Evolutionary conservation across 306 rosid species (phyloP).

Genomic region (Ammopiptanthus mongolicus): DNA sequence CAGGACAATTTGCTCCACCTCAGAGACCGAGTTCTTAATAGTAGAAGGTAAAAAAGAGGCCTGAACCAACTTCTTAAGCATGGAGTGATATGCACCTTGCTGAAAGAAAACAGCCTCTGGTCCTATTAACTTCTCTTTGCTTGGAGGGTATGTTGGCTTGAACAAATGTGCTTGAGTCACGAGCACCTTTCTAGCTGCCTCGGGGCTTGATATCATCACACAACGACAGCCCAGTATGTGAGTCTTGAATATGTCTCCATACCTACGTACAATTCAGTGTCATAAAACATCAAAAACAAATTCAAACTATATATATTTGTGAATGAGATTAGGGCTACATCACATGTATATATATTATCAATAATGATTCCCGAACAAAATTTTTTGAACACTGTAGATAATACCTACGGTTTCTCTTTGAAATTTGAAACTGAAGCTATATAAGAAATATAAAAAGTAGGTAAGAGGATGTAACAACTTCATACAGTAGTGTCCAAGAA

Average conservation of each 20-base stretch:
- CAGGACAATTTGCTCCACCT: conserved; percentile 56
- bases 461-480: no score
- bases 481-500: no score
- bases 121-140: conserved; percentile 86
- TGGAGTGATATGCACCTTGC: conserved; percentile 73
- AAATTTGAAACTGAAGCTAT: no score
- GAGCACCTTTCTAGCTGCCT: conserved; percentile 60
- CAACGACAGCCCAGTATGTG: conserved; percentile 82
- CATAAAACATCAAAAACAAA: not conserved
- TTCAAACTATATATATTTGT: not conserved
- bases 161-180: conserved; percentile 72
- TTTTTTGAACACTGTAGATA: no score
- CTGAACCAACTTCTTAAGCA: conserved; percentile 61
- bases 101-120: conserved; percentile 84
- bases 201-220: conserved; percentile 82
- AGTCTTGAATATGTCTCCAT: conserved; percentile 81
- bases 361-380: no score
- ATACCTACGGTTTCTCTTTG: no score
- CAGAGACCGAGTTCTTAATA: conserved; percentile 48
- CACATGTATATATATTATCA: no score
- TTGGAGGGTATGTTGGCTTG: conserved; percentile 79
- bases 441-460: no score
- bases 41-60: conserved; percentile 60
- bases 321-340: not conserved
- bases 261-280: conserved; percentile 25